Evolutionary conservation across 345 rosid genomes (phyloP), one percentile per base, ranked within the genome.

Genomic region (Salix caprea): DNA sequence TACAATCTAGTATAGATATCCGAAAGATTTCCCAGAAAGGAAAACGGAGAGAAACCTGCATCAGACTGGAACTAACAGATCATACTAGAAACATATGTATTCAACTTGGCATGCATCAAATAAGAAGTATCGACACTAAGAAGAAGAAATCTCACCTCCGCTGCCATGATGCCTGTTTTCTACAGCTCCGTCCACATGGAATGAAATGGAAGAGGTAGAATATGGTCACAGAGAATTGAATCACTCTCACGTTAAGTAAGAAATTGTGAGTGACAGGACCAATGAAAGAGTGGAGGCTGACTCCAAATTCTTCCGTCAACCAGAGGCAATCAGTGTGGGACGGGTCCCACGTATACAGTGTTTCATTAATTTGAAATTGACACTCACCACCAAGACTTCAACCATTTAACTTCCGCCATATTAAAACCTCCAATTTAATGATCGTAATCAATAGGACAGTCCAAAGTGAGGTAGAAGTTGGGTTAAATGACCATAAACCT

Each of bases 331-430:
- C 50, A 52, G 79, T 70, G 72, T n/a, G 7, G 0, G 8, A 52
- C 7, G 88, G 86, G 83, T 4, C 85, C 88, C 86, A 60, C 76
- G 14, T 14, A n/a, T 56, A 37, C 19, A 18, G 52, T 40, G n/a
- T n/a, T 5, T 70, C n/a, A 56, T 74, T 46, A 14, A 75, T 70
- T 65, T 60, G 21, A 71, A 34, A 69, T 61, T 21, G 74, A 81
- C 32, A 73, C 71, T 72, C 76, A 62, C 84, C 71, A 52, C 40
- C 75, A 77, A 19, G 74, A 83, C n/a, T 23, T 6, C 76, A 54
- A 81, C 80, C 32, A 32, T 70, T 64, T 72, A 64, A 72, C 66
- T 77, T 74, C 81, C 84, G 84, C 86, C 81, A 71, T 54, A 36
- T 65, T 39, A 74, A 78, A 80, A 44, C 68, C 26, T 40, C 34